These are phyloP conservation scores for Aspergillus hortae DNA, from an alignment of 2,329 filamentous ascomycete species.

Conservation along the genomic window DNA sequence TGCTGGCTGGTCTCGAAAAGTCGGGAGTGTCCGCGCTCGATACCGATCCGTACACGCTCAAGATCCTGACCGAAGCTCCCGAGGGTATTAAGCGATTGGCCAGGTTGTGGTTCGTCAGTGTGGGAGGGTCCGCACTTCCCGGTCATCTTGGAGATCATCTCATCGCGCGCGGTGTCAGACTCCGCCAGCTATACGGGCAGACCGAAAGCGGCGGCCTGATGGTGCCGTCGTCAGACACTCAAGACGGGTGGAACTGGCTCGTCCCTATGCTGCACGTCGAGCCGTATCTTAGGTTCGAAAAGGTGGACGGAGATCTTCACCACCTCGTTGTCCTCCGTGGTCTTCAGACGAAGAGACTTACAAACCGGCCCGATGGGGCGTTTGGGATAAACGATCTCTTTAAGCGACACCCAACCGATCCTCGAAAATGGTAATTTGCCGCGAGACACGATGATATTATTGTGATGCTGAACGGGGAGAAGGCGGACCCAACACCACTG, in stretches of 20 bases:
- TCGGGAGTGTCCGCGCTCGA: conserved; percentile 43
- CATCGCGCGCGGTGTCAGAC: conserved; percentile 49
- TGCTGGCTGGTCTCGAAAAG: conserved; percentile 32
- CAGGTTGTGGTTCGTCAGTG: conserved; percentile 51
- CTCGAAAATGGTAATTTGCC: conserved; percentile 44
- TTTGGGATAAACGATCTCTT: conserved; percentile 45
- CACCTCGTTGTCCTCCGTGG: conserved; percentile 37
- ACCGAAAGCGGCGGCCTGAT: too few species aligned
- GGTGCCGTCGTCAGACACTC: too few species aligned
- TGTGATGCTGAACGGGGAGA: conserved; percentile 47
- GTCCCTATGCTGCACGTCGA: conserved; percentile 39
- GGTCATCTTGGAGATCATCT: conserved; percentile 57
- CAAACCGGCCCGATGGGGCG: too few species aligned
- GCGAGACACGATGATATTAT: conserved; percentile 45
- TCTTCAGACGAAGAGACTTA: conserved; percentile 7
- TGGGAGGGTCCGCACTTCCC: conserved; percentile 55
- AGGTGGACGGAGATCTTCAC: conserved; percentile 34
- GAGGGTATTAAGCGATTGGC: conserved; percentile 49
- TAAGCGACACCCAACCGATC: conserved; percentile 40
- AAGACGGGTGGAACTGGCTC: conserved; percentile 55
- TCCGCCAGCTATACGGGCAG: conserved; percentile 39
- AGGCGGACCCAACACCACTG: conserved; percentile 44
- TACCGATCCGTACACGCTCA: conserved; percentile 62
- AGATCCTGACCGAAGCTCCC: conserved; percentile 57
- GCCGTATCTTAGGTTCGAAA: conserved; percentile 41